Conservation (phyloP, 2,329 filamentous ascomycete species). For the Monosporascus sp. region DNA sequence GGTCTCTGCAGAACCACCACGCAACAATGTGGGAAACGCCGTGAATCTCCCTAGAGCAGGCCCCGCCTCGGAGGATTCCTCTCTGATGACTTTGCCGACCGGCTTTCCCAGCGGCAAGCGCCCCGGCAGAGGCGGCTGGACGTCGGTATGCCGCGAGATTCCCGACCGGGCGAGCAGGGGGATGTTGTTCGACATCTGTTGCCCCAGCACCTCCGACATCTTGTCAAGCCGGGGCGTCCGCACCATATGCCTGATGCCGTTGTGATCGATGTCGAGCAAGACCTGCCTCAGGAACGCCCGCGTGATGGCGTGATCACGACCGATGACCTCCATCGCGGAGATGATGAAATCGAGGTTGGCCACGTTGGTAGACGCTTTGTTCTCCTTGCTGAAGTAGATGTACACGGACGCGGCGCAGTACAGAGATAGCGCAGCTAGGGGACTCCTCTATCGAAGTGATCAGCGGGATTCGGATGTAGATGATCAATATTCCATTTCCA, state of each 20-base stretch:
- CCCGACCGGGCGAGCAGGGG: slow-evolving; percentile 44
- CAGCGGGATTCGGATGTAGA: slow-evolving; percentile 2
- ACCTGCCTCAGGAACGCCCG: slow-evolving; percentile 82
- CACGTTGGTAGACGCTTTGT: slow-evolving; percentile 41
- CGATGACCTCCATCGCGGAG: slow-evolving; percentile 71
- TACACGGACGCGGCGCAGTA: slow-evolving; percentile 85
- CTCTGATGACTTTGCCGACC: slow-evolving; percentile 16
- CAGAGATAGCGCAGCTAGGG: slow-evolving; percentile 75
- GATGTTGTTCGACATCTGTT: slow-evolving; percentile 31
- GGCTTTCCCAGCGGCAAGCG: slow-evolving; percentile 36
- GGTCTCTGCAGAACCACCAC: neutral
- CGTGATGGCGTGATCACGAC: slow-evolving; percentile 68
- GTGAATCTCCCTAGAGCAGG: neutral
- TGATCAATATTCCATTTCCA: neutral
- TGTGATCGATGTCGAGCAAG: slow-evolving; percentile 69
- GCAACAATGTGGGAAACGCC: neutral
- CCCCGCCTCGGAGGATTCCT: slow-evolving; percentile 5
- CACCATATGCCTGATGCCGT: slow-evolving; percentile 33
- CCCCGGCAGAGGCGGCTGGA: slow-evolving; percentile 39
- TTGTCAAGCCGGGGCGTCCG: slow-evolving; percentile 31
- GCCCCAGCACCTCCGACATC: slow-evolving; percentile 26
- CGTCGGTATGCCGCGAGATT: slow-evolving; percentile 35
- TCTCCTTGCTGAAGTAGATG: slow-evolving; percentile 60
- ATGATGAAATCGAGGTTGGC: slow-evolving; percentile 69
- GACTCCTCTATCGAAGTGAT: slow-evolving; percentile 55